A percentile compares a stretch with the other conserved stretches of the same genome.
Evolutionary conservation across 2,329 filamentous ascomycete genomes (phyloP).

Genomic region (Nemania sp.): DNA sequence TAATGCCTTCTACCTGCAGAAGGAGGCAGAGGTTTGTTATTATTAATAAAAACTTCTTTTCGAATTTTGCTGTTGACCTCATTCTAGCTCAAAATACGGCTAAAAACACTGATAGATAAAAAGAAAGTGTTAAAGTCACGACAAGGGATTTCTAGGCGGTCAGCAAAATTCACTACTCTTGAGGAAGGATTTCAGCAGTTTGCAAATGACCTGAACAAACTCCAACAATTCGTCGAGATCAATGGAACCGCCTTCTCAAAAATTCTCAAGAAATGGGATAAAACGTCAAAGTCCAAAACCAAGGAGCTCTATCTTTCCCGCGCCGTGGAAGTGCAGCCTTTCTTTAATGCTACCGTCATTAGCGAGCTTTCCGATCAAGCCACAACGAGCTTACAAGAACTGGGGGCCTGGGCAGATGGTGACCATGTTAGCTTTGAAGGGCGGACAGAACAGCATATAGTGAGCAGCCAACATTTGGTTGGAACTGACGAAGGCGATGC

Average conservation of each 20-base stretch:
- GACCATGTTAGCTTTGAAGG: conserved; percentile 87
- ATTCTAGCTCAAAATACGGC: conserved; percentile 84
- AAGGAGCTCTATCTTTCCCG: conserved; percentile 97
- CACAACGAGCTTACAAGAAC: conserved; percentile 93
- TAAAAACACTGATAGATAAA: conserved; percentile 94
- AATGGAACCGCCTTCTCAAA: conserved; percentile 99
- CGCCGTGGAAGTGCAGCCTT: conserved; percentile 96
- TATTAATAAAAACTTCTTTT: not conserved
- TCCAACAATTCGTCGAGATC: conserved; percentile 98
- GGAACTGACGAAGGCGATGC: conserved; percentile 90
- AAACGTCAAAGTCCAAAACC: conserved; percentile 98
- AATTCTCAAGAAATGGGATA: conserved; percentile 99
- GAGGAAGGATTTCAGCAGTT: conserved; percentile 99
- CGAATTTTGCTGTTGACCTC: conserved; percentile 32
- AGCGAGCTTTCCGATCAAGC: conserved; percentile 97
- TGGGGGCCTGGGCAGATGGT: conserved; percentile 96
- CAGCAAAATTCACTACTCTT: conserved; percentile 92
- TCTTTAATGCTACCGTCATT: conserved; percentile 97
- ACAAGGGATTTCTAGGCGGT: conserved; percentile 83
- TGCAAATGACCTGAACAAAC: conserved; percentile 94
- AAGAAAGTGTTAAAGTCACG: conserved; percentile 90
- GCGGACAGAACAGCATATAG: conserved; percentile 71
- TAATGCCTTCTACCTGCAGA: conserved; percentile 97
- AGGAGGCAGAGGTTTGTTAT: conserved; percentile 88
- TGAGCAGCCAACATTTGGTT: conserved; percentile 73